Base-by-base conservation (phyloP, 2,329 filamentous ascomycete genomes). In the Monilinia vaccinii-corymbosi region DNA sequence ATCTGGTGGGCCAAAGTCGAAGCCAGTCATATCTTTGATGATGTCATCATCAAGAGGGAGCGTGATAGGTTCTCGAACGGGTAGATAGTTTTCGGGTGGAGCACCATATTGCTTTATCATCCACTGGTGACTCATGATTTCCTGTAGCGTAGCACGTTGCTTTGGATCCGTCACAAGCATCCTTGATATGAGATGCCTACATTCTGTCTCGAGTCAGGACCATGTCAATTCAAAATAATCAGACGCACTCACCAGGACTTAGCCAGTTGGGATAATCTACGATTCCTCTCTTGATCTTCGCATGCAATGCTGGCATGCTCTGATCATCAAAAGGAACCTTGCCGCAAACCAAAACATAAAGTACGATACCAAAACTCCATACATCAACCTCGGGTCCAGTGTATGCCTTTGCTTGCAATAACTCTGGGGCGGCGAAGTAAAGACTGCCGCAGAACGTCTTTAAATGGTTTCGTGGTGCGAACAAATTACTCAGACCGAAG, bases 311-410 rank as follows among this genome's bases (percentile, higher is more conserved):
- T 40, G 93, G 94, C 91, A 99, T 99, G 76, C 92, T 97, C 76
- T 99, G 94, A 71, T 99, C 94, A 72, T 99, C 94, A 70, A 99
- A 99, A 0, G 94, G 94, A 4, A 99, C 94, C 74, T 97, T 97
- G 56, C 94, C 94, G 71, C 94, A 97, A 4, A 97, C 94, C 63
- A 99, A 76, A 61, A 99, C 94, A 69, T 97, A 99, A 16, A 99
- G 81, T 14, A 99, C 94, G 68, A 99, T 97, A 25, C 94, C 94
- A 74, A 97, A 97, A 76, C 94, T 97, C 94, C 94, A 99, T 1
- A 97, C 84, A 71, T 99, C 94, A 32, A 99, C 94, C 72, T 99
- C 94, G 0, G 94, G 94, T 0, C 94, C 94, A 1, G 90, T 96
- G 71, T 99, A 99, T 61, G 92, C 90, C 70, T 89, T 88, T 40